Evolutionary conservation across 1,139 yeast species (phyloP).

Genomic region (Yamadazyma sp.): DNA sequence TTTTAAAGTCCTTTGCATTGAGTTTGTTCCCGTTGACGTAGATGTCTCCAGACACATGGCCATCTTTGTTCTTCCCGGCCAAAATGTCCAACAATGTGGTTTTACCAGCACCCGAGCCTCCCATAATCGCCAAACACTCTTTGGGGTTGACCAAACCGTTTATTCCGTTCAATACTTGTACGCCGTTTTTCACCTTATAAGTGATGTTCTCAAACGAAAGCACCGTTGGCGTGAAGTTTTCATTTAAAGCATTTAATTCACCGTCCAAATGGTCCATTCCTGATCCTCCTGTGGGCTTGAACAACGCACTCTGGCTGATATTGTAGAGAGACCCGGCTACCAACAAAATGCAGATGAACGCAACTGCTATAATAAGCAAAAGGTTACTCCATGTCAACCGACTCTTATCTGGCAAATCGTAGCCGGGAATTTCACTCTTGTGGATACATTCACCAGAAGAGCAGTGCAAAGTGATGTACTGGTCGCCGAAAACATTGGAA

Average conservation of each 20-base stretch:
- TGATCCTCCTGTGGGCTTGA: slow-evolving; percentile 33
- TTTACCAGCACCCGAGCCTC: slow-evolving; percentile 98
- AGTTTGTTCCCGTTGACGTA: slow-evolving; percentile 69
- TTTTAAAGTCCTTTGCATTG: slow-evolving; percentile 47
- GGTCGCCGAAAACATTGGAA: slow-evolving; percentile 88
- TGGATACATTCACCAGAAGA: slow-evolving; percentile 89
- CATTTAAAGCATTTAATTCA: slow-evolving; percentile 43
- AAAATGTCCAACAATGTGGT: slow-evolving; percentile 88
- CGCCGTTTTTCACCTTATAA: slow-evolving; percentile 57
- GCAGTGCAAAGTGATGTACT: slow-evolving; percentile 77
- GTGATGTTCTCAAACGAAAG: slow-evolving; percentile 72
- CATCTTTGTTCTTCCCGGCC: slow-evolving; percentile 84
- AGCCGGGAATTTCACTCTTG: slow-evolving; percentile 90
- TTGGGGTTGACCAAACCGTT: slow-evolving; percentile 83
- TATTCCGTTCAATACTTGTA: slow-evolving; percentile 54
- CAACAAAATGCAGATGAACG: slow-evolving; percentile 37
- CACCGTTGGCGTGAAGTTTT: slow-evolving; percentile 70
- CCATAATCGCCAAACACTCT: slow-evolving; percentile 93
- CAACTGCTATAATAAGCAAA: slow-evolving; percentile 50
- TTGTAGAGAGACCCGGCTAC: slow-evolving; percentile 49
- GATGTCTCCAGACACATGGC: slow-evolving; percentile 62
- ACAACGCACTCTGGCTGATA: slow-evolving; percentile 64
- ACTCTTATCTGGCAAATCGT: slow-evolving; percentile 62
- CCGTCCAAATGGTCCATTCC: slow-evolving; percentile 29
- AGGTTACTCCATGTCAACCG: slow-evolving; percentile 50